Conservation (phyloP, 2,329 filamentous ascomycete genomes). For the Chaetomium sp. region DNA sequence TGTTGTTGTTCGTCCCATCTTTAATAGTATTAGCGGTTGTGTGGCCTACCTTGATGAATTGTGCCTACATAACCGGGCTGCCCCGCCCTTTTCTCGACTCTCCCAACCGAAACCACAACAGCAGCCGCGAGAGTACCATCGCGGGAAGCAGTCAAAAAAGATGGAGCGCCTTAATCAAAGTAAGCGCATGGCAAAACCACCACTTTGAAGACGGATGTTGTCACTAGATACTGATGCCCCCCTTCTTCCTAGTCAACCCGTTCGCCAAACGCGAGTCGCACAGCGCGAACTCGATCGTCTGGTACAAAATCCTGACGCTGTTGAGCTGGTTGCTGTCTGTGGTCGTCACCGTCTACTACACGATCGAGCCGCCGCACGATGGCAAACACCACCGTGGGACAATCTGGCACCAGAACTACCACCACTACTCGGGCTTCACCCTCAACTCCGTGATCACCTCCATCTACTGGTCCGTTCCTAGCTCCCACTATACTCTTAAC, state of each 20-base stretch:
- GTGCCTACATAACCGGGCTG: neutral
- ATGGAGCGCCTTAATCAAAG: conserved; percentile 17
- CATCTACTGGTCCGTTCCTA: conserved; percentile 64
- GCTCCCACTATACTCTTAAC: neutral
- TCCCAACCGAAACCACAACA: neutral
- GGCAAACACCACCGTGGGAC: conserved; percentile 51
- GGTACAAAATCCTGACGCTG: conserved; percentile 70
- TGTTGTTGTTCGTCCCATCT: neutral
- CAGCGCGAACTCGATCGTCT: conserved; percentile 51
- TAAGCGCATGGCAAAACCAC: neutral
- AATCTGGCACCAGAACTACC: conserved; percentile 69
- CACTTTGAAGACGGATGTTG: neutral
- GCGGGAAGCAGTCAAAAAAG: neutral
- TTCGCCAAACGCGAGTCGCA: conserved; percentile 67
- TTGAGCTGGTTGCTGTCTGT: conserved; percentile 70
- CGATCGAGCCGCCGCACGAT: conserved; percentile 57
- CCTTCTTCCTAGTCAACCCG: conserved; percentile 57
- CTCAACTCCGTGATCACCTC: conserved; percentile 58
- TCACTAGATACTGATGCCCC: neutral
- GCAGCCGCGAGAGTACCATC: neutral
- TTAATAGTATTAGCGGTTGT: neutral
- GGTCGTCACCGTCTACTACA: conserved; percentile 68
- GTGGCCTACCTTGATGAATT: too few relatives aligned
- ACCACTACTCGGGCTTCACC: conserved; percentile 65
- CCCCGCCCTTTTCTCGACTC: neutral